A percentile compares a stretch with the other conserved stretches of the same genome.
Evolutionary conservation across 2,329 filamentous ascomycete species (phyloP).

Genomic region (Alternaria triticimaculans): DNA sequence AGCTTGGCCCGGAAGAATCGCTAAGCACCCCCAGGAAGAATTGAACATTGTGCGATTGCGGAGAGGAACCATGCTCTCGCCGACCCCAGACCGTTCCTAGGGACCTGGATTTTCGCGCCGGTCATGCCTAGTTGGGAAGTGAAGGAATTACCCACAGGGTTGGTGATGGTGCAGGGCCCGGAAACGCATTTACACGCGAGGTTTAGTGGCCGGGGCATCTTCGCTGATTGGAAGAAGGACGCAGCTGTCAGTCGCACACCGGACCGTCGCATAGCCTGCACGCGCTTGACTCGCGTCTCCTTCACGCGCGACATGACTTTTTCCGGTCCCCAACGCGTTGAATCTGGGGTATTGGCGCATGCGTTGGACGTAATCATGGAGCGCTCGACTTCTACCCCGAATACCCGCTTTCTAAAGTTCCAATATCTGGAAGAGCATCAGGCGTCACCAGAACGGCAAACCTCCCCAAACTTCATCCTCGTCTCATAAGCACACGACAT

Average conservation of each 20-base stretch:
- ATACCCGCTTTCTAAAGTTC: neutral
- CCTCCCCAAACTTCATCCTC: neutral
- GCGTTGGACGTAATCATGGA: neutral
- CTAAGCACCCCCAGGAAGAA: neutral
- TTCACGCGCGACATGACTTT: conserved; percentile 12
- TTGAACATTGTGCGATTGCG: neutral
- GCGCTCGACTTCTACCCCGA: neutral
- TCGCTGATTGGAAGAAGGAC: conserved; percentile 12
- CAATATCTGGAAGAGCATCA: neutral
- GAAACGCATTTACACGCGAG: conserved; percentile 22
- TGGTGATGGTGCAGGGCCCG: conserved; percentile 3
- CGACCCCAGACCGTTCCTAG: neutral
- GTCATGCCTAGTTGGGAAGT: conserved; percentile 8
- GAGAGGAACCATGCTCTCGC: conserved; percentile 2
- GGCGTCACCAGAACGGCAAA: neutral
- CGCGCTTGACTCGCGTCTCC: conserved; percentile 8
- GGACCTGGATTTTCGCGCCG: neutral
- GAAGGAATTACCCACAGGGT: conserved; percentile 9
- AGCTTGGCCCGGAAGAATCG: conserved; percentile 13
- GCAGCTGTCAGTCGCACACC: conserved; percentile 1
- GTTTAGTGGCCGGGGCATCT: neutral
- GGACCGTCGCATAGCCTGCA: conserved; percentile 2
- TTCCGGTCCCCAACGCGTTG: conserved; percentile 12
- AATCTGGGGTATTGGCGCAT: conserved; percentile 1
- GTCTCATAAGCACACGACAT: neutral